These are phyloP conservation scores for Neurospora sp. DNA, from an alignment of 2,329 filamentous ascomycete species.

Conservation along the genomic window DNA sequence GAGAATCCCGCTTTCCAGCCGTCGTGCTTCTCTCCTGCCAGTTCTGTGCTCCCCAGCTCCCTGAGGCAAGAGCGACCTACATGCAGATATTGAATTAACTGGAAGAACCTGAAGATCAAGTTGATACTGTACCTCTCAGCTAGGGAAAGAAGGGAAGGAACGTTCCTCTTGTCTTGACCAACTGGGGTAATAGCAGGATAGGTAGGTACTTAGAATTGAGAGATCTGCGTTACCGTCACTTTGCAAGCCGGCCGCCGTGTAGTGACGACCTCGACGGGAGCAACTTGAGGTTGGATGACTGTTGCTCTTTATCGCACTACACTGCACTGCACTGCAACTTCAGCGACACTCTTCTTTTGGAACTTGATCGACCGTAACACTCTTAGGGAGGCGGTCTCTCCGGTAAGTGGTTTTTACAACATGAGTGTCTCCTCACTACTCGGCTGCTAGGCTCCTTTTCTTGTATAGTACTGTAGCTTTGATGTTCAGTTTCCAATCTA, in stretches of 20 bases:
- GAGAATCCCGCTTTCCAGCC: conserved; percentile 24
- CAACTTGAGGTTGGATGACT: not conserved
- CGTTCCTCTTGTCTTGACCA: not conserved
- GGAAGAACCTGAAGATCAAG: not conserved
- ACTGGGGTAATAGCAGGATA: not conserved
- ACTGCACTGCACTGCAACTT: not conserved
- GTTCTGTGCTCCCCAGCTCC: not conserved
- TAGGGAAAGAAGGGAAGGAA: not conserved
- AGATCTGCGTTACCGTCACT: not conserved
- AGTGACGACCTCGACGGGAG: not conserved
- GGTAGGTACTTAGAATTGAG: not conserved
- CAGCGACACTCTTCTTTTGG: not conserved
- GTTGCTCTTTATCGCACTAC: not conserved
- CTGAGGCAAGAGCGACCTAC: not conserved
- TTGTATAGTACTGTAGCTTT: not conserved
- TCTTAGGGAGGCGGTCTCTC: not conserved
- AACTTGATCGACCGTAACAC: not conserved
- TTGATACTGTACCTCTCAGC: not conserved
- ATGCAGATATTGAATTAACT: not conserved
- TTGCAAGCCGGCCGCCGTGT: not conserved
- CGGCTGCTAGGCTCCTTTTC: not conserved
- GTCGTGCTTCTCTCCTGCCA: not conserved
- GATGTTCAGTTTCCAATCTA: not conserved
- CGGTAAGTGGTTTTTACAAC: not conserved
- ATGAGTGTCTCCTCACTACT: not conserved